Evolutionary conservation across 306 rosid species (phyloP).

Genomic region (Hippophae gyantsensis): DNA sequence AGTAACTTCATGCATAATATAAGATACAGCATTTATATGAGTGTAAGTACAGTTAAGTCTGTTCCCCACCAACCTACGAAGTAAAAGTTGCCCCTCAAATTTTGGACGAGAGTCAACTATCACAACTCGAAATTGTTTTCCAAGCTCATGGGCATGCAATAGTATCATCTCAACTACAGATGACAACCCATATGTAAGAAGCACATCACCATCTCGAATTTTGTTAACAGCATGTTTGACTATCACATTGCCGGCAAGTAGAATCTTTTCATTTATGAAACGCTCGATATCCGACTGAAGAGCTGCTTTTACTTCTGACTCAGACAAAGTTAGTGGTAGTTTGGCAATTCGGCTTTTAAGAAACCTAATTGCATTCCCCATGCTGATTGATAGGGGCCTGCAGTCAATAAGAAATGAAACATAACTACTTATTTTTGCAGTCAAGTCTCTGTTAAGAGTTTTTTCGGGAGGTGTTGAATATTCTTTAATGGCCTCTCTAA

Average conservation of each 20-base stretch:
- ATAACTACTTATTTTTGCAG: constrained; percentile 63
- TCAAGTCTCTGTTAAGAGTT: constrained; percentile 56
- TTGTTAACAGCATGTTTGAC: constrained; percentile 69
- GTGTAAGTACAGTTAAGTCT: constrained; percentile 77
- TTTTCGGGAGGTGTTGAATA: constrained; percentile 62
- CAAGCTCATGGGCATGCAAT: constrained; percentile 59
- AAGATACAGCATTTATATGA: constrained; percentile 72
- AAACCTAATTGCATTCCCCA: constrained; percentile 83
- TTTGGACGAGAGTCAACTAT: constrained; percentile 86
- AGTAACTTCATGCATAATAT: constrained; percentile 76
- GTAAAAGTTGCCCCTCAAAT: constrained; percentile 69
- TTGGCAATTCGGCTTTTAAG: constrained; percentile 55
- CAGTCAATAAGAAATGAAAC: constrained; percentile 73
- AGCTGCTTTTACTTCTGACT: constrained; percentile 61
- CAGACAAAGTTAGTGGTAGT: constrained; percentile 43
- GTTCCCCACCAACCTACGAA: constrained; percentile 62
- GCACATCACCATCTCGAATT: constrained; percentile 78
- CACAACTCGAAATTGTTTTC: constrained; percentile 67
- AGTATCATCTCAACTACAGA: constrained; percentile 70
- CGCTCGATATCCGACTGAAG: constrained; percentile 62
- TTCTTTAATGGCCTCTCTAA: constrained; percentile 69
- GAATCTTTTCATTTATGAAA: constrained; percentile 64
- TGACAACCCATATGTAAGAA: constrained; percentile 70
- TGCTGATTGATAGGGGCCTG: constrained; percentile 77
- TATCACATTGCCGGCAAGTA: constrained; percentile 78